Evolutionary conservation across 169 alveolate species (phyloP).

Genomic region (Prorocentrum cordatum): DNA sequence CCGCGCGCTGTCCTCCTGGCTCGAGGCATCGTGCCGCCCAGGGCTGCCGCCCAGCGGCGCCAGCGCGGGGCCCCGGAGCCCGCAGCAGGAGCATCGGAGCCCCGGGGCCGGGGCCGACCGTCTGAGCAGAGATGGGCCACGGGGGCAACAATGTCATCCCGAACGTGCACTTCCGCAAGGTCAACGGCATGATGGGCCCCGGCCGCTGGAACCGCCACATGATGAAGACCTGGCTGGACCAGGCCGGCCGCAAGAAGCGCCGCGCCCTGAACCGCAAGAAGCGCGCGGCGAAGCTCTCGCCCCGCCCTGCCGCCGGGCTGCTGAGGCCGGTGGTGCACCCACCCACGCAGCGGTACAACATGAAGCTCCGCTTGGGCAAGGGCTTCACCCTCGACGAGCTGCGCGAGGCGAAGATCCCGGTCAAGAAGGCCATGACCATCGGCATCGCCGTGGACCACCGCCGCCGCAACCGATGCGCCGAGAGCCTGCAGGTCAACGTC

Average conservation of each 20-base stretch:
- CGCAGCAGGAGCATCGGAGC: too few species aligned
- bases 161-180: neutral
- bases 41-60: too few species aligned
- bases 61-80: too few species aligned
- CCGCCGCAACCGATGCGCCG: constrained; percentile 90
- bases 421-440: constrained; percentile 91
- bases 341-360: constrained; percentile 93
- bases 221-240: constrained; percentile 53
- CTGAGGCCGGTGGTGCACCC: constrained; percentile 91
- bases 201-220: constrained; percentile 52
- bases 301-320: constrained; percentile 88
- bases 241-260: constrained; percentile 38
- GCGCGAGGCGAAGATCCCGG: constrained; percentile 85
- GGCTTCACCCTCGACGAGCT: constrained; percentile 98
- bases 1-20: too few species aligned
- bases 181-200: neutral
- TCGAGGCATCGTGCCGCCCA: too few species aligned
- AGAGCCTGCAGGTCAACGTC: constrained; percentile 89
- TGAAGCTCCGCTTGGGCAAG: constrained; percentile 93
- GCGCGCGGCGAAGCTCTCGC: constrained; percentile 75
- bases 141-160: neutral
- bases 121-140: too few species aligned
- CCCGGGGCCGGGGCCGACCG: too few species aligned
- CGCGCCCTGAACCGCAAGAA: constrained; percentile 13
- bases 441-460: constrained; percentile 98